These are phyloP conservation scores for Bassia scoparia DNA, from an alignment of 148 eudicot species.

Conservation along the genomic window DNA sequence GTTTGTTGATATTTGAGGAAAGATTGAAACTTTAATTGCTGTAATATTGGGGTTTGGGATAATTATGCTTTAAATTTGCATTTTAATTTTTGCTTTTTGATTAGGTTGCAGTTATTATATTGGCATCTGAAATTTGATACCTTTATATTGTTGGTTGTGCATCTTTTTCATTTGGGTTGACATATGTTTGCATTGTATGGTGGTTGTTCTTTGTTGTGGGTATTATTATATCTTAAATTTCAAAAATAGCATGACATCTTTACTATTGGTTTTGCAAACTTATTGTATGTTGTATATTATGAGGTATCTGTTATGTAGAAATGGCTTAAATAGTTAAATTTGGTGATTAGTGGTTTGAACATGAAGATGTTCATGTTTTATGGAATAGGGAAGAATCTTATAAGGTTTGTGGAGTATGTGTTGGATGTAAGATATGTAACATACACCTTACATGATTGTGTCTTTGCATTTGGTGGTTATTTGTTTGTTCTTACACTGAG, in stretches of 20 bases:
- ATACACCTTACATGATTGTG: background rate
- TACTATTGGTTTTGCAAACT: background rate
- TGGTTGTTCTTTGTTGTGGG: background rate
- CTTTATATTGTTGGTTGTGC: slow-evolving; percentile 8
- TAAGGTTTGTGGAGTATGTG: background rate
- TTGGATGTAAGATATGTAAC: background rate
- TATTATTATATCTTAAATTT: background rate
- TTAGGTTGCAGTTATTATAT: background rate
- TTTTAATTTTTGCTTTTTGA: background rate
- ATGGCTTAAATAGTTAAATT: too few species aligned
- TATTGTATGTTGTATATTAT: background rate
- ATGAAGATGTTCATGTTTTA: background rate
- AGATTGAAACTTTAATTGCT: slow-evolving; percentile 18
- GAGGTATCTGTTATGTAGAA: background rate
- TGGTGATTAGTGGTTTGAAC: background rate
- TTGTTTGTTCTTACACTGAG: background rate
- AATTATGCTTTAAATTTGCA: background rate
- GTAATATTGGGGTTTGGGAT: background rate
- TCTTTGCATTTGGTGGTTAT: background rate
- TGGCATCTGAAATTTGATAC: slow-evolving; percentile 11
- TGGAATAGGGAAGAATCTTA: background rate
- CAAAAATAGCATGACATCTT: background rate
- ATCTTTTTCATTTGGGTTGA: slow-evolving; percentile 1
- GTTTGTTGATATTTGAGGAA: slow-evolving; percentile 21
- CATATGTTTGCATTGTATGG: background rate